These are phyloP conservation scores for Endocladia muricata DNA, from an alignment of 31 red algal genomes.

Conservation along the genomic window DNA sequence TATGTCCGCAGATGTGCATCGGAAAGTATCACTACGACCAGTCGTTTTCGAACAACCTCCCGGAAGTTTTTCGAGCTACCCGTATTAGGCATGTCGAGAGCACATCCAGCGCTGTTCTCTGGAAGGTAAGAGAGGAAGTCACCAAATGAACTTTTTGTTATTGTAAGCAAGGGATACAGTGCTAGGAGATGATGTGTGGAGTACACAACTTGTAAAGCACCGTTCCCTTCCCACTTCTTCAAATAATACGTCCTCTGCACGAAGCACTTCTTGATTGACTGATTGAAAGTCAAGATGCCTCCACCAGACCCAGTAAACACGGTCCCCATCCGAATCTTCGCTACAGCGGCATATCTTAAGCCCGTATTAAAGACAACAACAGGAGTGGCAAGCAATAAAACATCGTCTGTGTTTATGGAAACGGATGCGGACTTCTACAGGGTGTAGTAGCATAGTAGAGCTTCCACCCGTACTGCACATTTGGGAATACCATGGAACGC, in stretches of 20 bases:
- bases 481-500: no score
- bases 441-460: no score
- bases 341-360: background rate
- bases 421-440: no score
- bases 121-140: background rate
- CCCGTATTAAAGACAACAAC: conserved; percentile 12
- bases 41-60: background rate
- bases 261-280: conserved; percentile 40
- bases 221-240: conserved; percentile 36
- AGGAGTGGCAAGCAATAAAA: background rate
- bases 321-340: conserved; percentile 12
- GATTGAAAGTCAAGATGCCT: background rate
- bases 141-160: background rate
- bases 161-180: background rate
- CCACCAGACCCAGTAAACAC: conserved; percentile 1
- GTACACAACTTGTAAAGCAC: background rate
- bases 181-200: conserved; percentile 31
- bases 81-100: background rate
- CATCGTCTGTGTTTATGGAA: no score
- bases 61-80: background rate
- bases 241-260: conserved; percentile 15
- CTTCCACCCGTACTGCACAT: no score
- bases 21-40: background rate
- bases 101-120: background rate
- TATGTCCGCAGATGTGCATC: background rate